These are phyloP conservation scores for Viola odorata DNA, from an alignment of 345 rosid genomes.

Conservation along the genomic window DNA sequence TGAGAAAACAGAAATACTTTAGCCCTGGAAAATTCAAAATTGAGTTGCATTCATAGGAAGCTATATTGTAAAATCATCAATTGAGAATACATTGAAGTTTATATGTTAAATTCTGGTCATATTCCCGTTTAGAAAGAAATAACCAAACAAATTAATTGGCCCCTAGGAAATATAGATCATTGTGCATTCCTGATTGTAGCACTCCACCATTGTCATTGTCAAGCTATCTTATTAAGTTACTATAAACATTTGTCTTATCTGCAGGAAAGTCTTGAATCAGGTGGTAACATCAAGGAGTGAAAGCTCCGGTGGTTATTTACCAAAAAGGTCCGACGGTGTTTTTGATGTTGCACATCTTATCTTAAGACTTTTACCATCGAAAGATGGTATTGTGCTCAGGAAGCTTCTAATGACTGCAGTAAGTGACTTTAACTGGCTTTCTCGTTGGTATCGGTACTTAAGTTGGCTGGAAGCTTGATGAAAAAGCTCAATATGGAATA, in stretches of 20 bases:
- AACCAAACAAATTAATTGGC: no score
- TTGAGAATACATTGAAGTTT: no score
- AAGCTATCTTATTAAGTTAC: neutral
- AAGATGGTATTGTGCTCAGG: conserved; percentile 72
- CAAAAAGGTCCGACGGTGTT: conserved; percentile 32
- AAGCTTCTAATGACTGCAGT: conserved; percentile 90
- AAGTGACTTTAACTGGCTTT: conserved; percentile 29
- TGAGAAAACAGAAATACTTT: no score
- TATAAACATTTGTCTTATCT: conserved; percentile 8
- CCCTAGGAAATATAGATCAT: neutral
- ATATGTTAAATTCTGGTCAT: no score
- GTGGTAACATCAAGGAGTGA: conserved; percentile 29
- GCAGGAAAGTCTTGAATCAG: conserved; percentile 49
- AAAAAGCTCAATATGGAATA: no score
- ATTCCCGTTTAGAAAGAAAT: no score
- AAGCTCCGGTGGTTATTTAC: conserved; percentile 31
- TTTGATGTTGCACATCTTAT: conserved; percentile 46
- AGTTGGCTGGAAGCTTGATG: no score
- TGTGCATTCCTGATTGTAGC: neutral
- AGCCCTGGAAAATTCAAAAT: no score
- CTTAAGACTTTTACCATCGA: conserved; percentile 64
- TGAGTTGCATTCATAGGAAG: no score
- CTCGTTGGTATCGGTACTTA: neutral
- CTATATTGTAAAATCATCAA: no score
- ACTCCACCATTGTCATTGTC: neutral